Evolutionary conservation across 768 basidiomycete species (phyloP), one percentile per base, ranked within the genome.

Genomic region (Stropharia rugosoannulata): DNA sequence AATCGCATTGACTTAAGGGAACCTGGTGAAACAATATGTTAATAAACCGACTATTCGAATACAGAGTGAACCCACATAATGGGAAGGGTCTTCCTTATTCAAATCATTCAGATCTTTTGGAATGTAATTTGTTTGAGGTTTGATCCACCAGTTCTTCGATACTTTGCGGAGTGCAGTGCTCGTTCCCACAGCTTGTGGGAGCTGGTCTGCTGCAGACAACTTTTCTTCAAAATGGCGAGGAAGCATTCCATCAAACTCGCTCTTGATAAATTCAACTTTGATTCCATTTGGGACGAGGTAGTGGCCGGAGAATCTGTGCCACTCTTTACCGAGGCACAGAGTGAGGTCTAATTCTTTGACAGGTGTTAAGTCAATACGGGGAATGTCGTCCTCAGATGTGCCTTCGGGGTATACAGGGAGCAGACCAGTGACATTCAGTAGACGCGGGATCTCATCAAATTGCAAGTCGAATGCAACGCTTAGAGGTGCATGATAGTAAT

Each of bases 221-320:
- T 47, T 58, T 44, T 63, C 54, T 29, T 68, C 64, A 74, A 97
- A 98, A 67, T 90, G 89, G 16, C 86, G 82, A 12, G 97, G 97
- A 59, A 99, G 75, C 65, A 93, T 80, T 9, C 94, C 96, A 58
- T 87, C 81, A 62, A 98, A 98, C 55, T 89, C 93, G 70, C 89
- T 94, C 75, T 94, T 91, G 69, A 98, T 76, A 71, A 94, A 98
- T 55, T 87, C 80, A n/a, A 96, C 85, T 25, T 84, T 79, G 55
- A 98, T 74, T 25, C 84, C 89, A 55, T 87, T 82, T 1, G 95
- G 95, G 18, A 98, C 80, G 46, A 96, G 80, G 70, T 90, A 98
- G 68, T 90, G 89, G 3, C 93, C 85, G 2, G 95, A 91, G 78
- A 94, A 99, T 19, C 96, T 82, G 66, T 98, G 78, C 97, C 97